Evolutionary conservation across 352 stramenopile species (phyloP).

Genomic region (Globisporangium cylindrosporum): DNA sequence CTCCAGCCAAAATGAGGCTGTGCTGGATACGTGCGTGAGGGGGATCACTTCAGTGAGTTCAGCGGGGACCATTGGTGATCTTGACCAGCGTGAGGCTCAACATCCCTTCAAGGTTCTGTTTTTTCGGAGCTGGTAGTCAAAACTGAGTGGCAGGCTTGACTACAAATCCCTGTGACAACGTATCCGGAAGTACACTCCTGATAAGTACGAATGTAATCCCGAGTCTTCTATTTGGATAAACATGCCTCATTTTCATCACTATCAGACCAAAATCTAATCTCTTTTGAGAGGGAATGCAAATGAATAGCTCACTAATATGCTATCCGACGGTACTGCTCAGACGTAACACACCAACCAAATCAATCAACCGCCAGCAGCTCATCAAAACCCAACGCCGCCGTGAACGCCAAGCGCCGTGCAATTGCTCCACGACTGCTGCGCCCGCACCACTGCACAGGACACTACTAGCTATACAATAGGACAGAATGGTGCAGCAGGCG

Average conservation of each 20-base stretch:
- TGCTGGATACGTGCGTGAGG: background rate
- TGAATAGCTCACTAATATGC: background rate
- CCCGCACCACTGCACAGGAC: background rate
- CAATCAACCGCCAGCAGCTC: background rate
- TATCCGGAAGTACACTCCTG: no score
- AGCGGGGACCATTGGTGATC: background rate
- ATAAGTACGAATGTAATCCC: no score
- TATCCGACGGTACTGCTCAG: background rate
- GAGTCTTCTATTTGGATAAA: no score
- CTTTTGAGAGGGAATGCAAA: background rate
- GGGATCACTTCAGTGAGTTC: background rate
- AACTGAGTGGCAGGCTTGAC: no score
- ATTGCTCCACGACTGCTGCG: background rate
- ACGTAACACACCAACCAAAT: background rate
- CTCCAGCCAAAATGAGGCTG: background rate
- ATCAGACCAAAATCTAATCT: background rate
- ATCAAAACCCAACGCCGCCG: background rate
- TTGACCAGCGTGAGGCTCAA: background rate
- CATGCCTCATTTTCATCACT: no score
- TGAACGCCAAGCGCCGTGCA: slow-evolving; percentile 6
- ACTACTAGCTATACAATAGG: background rate
- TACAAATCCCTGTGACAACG: no score
- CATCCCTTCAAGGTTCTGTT: background rate
- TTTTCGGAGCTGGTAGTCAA: background rate
- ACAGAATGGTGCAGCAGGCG: slow-evolving; percentile 17